Base-by-base conservation (phyloP, 225 moss, liverwort and hornwort species). In the Sphagnum tenellum region DNA sequence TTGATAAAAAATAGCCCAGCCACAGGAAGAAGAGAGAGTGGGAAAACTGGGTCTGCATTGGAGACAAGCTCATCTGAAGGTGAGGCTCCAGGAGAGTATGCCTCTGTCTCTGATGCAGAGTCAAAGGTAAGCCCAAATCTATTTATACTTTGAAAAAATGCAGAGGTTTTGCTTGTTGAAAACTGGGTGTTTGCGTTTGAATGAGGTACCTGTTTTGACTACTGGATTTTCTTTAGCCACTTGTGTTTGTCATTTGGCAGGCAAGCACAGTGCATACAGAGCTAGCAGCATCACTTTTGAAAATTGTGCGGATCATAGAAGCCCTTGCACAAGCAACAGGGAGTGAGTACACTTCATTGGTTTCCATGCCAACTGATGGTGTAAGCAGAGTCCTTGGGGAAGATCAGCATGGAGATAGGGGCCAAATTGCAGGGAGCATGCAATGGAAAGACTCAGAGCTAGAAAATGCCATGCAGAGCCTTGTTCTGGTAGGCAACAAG, bases 371-470 rank as follows among this genome's bases (percentile, higher is more conserved):
- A 52, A 52, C 9, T 6, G 52, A 52, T 9, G 6, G 7, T 52
- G 9, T 6, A 6, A 52, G 52, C 6, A 6, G 52, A 52, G 9
- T 6, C 52, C 6, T 9, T 6, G 52, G 52, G 52, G 6, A 0
- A 52, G 52, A 52, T 52, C 76, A 74, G 9, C 76, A 71, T 5
- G 83, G 79, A 48, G 79, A 56, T 29, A 29, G 59, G 9, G 4
- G 74, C 53, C 78, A 78, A 58, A 70, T 81, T 56, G 75, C 76
- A 29, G 69, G 76, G 62, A 72, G 78, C 57, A 70, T 81, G 55
- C 74, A 86, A 12, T 87, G 90, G 96, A 79, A 81, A 54, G 73
- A 89, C 62, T 50, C 65, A 4, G 76, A 66, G 6, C 66, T 98
- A 7, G 72, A 86, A 29, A 59, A 61, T 48, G 63, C 60, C 54